These are phyloP conservation scores for Sextonia rubra DNA, from an alignment of 164 flowering plant genomes.

Conservation along the genomic window DNA sequence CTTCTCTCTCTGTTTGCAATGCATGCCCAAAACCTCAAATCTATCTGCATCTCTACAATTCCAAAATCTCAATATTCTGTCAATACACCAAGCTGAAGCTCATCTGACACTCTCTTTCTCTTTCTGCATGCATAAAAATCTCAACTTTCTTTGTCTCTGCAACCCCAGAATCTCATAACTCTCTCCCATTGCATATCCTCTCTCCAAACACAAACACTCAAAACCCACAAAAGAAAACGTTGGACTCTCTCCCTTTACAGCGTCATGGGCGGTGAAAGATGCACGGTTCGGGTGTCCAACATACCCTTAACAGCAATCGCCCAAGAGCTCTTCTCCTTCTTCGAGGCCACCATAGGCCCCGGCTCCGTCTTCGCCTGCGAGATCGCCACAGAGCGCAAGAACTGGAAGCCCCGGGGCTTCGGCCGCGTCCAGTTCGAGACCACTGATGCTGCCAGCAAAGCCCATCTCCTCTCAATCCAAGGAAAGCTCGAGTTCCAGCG, in stretches of 20 bases:
- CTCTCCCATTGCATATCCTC: not conserved
- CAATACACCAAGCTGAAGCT: too few species aligned
- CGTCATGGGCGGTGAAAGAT: constrained; percentile 25
- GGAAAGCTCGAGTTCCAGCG: constrained; percentile 46
- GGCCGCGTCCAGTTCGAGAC: constrained; percentile 86
- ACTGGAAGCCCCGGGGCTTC: constrained; percentile 79
- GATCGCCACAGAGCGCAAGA: constrained; percentile 54
- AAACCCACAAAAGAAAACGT: not conserved
- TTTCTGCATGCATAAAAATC: too few species aligned
- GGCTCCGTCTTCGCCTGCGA: constrained; percentile 65
- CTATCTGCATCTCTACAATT: too few species aligned
- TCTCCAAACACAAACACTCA: not conserved
- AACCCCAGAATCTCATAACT: too few species aligned
- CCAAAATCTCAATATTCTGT: too few species aligned
- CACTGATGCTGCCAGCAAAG: constrained; percentile 29
- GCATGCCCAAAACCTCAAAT: too few species aligned
- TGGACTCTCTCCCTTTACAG: not conserved
- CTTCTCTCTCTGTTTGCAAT: too few species aligned
- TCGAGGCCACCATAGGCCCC: constrained; percentile 49
- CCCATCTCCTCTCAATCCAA: constrained; percentile 31
- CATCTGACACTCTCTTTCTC: too few species aligned
- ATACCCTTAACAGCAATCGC: constrained; percentile 57
- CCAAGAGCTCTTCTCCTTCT: constrained; percentile 49
- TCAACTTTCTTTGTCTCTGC: too few species aligned
- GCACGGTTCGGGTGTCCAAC: constrained; percentile 51